Evolutionary conservation across 2,329 filamentous ascomycete species (phyloP), one percentile per base, ranked within the genome.

Genomic region (Karstenula rhodostoma): DNA sequence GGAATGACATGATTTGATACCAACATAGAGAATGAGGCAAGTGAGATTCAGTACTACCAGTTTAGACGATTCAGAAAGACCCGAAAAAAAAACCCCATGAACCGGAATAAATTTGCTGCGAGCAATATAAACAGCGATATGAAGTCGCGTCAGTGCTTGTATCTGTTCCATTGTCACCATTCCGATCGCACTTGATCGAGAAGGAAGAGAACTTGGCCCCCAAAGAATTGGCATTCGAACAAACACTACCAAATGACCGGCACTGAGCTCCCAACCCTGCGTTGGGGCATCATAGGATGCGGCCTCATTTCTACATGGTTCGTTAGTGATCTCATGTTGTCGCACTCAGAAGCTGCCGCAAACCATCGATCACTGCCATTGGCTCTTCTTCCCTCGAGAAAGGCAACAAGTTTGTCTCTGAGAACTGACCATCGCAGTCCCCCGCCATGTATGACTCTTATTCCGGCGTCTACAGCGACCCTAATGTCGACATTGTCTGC

Each of bases 401-500:
- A 40, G 48, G 48, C 29, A 51, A 25, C 9, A 29, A 51, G 7
- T 40, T 51, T 15, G 48, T 9, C 10, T 37, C 32, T 10, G 19
- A 40, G 13, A 35, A 51, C 17, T 51, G 48, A 8, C 32, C 48
- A 25, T 13, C 32, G 9, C 32, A 51, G 33, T 37, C 29, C 5
- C 48, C 48, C 19, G 32, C 32, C 9, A n/a, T 51, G 3, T 96
- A 96, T 74, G 91, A 90, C 60, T 92, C 89, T 12, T 97, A 97
- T 79, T 85, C 88, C 62, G 91, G 93, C 74, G 86, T 97, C 25
- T 92, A 94, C 25, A 85, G 86, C 52, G 92, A 96, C 75, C 82
- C 89, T 7, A 86, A 92, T 70, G 86, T 96, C 66, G 91, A 96
- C 77, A 91, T 96, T 69, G 81, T 97, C 79, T 97, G 96, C 78